phyloP scores from a whole-genome alignment of 2,329 filamentous ascomycete species.

The Talaromyces sp. region DNA sequence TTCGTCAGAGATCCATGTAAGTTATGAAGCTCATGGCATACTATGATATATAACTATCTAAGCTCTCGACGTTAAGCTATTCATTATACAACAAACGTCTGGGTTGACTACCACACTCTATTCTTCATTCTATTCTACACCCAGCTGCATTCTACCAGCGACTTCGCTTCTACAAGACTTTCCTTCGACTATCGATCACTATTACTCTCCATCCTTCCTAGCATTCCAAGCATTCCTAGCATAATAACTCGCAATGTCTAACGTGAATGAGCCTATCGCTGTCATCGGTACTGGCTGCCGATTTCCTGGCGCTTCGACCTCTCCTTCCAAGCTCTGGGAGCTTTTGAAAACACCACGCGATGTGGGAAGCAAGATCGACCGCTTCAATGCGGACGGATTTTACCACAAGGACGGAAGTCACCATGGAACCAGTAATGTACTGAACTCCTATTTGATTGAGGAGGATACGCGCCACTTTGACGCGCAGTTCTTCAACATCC shows the following conservation, averaged over 20 bases:
- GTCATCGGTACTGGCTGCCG: constrained; percentile 13
- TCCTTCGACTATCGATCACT: too few relatives aligned
- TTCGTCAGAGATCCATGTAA: too few relatives aligned
- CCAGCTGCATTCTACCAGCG: too few relatives aligned
- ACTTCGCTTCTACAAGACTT: too few relatives aligned
- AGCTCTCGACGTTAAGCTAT: too few relatives aligned
- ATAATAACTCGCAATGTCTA: background rate
- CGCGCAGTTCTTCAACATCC: constrained; percentile 10
- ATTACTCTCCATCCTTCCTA: too few relatives aligned
- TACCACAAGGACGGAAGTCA: constrained; percentile 2
- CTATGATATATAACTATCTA: too few relatives aligned
- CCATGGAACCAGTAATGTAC: background rate
- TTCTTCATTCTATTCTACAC: too few relatives aligned
- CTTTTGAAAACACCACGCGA: constrained; percentile 3
- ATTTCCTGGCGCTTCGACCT: constrained; percentile 4
- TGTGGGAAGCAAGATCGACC: background rate
- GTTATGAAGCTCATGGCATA: too few relatives aligned
- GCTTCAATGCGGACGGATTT: constrained; percentile 8
- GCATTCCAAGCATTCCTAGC: background rate
- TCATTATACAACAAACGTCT: too few relatives aligned
- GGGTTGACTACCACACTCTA: too few relatives aligned
- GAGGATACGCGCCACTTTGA: constrained; percentile 6
- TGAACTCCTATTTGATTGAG: constrained; percentile 4
- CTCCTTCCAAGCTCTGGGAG: constrained; percentile 12
- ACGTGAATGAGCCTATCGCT: constrained; percentile 13